A percentile compares a stretch with the other conserved stretches of the same genome.
phyloP scores from a whole-genome alignment of 345 rosid species.

The Chamaenerion angustifolium region DNA sequence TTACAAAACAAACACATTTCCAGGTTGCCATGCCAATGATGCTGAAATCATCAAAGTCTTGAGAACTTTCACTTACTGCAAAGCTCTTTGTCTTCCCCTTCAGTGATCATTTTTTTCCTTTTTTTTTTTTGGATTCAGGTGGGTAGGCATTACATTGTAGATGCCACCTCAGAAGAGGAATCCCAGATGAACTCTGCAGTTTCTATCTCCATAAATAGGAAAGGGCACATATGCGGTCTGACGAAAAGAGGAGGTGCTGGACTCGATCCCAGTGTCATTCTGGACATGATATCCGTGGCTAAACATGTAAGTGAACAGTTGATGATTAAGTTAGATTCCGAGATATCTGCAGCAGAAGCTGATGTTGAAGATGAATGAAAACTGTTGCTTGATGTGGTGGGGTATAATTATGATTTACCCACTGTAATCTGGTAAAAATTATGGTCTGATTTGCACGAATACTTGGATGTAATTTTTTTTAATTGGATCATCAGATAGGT shows the following conservation, averaged over 20 bases:
- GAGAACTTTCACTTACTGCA: too few relatives aligned
- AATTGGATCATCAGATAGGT: too few relatives aligned
- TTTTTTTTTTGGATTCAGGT: conserved; percentile 32
- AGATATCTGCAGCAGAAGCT: conserved; percentile 72
- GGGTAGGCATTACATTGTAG: conserved; percentile 60
- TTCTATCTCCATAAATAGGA: conserved; percentile 55
- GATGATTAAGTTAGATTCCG: conserved; percentile 51
- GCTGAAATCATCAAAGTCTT: too few relatives aligned
- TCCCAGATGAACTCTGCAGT: conserved; percentile 92
- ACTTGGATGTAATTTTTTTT: too few relatives aligned
- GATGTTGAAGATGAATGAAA: conserved; percentile 14
- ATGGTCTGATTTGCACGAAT: too few relatives aligned
- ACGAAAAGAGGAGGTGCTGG: conserved; percentile 74
- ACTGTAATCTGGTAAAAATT: too few relatives aligned
- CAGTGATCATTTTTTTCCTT: too few relatives aligned
- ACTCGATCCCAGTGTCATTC: conserved; percentile 66
- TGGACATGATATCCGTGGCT: conserved; percentile 80
- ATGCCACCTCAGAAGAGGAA: conserved; percentile 88
- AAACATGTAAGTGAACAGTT: conserved; percentile 50
- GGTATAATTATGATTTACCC: too few relatives aligned
- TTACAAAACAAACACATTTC: too few relatives aligned
- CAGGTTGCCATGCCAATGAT: too few relatives aligned
- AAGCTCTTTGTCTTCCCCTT: too few relatives aligned
- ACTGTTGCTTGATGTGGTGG: neutral
- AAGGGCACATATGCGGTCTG: conserved; percentile 68